phyloP scores from a whole-genome alignment of 768 basidiomycete genomes.

The Arthromyces matolae region DNA sequence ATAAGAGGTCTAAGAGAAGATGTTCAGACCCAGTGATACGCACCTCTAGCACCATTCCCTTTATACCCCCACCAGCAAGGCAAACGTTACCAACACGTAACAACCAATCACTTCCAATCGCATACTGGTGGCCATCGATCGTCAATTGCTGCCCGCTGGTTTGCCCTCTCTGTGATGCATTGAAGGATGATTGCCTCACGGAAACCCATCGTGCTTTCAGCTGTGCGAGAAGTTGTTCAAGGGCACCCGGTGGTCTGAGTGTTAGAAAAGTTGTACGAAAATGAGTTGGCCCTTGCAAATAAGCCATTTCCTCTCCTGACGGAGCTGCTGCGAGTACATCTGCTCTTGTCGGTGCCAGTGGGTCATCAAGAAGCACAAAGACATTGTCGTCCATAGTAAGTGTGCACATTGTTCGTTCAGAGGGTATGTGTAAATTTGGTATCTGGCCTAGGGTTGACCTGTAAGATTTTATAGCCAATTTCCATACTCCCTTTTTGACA shows the following conservation, averaged over 20 bases:
- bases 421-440: conserved; percentile 43
- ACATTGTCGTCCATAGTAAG: conserved; percentile 79
- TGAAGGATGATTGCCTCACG: conserved; percentile 48
- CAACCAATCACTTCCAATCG: conserved; percentile 79
- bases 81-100: conserved; percentile 77
- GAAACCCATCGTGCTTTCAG: conserved; percentile 75
- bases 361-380: conserved; percentile 77
- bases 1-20: neutral
- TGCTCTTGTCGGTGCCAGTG: conserved; percentile 60
- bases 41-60: conserved; percentile 86
- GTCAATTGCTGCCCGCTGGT: conserved; percentile 56
- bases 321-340: conserved; percentile 51
- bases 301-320: conserved; percentile 37
- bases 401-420: conserved; percentile 71
- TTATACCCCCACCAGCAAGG: conserved; percentile 68
- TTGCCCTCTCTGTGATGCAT: conserved; percentile 42
- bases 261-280: conserved; percentile 78
- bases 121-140: conserved; percentile 71
- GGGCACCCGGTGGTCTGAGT: conserved; percentile 64
- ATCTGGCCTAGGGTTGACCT: conserved; percentile 66
- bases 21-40: neutral
- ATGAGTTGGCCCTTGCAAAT: conserved; percentile 53
- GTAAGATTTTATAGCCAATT: conserved; percentile 66
- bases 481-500: conserved; percentile 59
- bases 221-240: conserved; percentile 73